phyloP scores from a whole-genome alignment of 169 alveolate genomes.

The Hammondia hammondi region DNA sequence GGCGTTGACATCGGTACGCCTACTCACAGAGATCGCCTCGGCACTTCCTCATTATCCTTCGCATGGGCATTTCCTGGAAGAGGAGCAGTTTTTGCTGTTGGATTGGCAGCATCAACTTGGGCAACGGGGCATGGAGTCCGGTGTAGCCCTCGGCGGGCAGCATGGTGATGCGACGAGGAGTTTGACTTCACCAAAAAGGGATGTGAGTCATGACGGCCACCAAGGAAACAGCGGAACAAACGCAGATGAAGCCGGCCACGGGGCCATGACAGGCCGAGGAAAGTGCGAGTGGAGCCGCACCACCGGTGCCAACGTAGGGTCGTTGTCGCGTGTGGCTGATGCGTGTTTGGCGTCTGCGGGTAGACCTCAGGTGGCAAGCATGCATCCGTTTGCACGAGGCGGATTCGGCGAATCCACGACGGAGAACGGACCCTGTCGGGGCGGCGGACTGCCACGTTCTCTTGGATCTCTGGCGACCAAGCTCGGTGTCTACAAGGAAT shows the following conservation, averaged over 20 bases:
- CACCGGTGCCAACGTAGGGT: neutral
- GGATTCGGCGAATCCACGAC: neutral
- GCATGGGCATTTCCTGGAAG: neutral
- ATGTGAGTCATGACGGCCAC: no score
- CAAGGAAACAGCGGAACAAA: no score
- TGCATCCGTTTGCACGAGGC: neutral
- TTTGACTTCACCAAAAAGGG: no score
- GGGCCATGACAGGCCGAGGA: no score
- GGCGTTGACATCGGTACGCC: neutral
- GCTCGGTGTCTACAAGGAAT: conserved; percentile 17
- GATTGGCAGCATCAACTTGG: neutral
- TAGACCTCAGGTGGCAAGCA: neutral
- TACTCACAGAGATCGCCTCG: conserved; percentile 10
- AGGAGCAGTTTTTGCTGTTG: neutral
- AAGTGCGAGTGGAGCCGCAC: no score
- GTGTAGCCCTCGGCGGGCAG: no score
- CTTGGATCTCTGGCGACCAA: conserved; percentile 18
- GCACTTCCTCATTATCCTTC: conserved; percentile 8
- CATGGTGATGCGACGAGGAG: no score
- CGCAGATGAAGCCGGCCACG: no score
- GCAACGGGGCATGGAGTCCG: no score
- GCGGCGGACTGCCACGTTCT: neutral
- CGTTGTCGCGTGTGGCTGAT: neutral
- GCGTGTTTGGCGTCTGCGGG: neutral
- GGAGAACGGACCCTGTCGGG: neutral